Base-by-base conservation (phyloP, 352 stramenopile genomes). In the Phytopythium boreale region DNA sequence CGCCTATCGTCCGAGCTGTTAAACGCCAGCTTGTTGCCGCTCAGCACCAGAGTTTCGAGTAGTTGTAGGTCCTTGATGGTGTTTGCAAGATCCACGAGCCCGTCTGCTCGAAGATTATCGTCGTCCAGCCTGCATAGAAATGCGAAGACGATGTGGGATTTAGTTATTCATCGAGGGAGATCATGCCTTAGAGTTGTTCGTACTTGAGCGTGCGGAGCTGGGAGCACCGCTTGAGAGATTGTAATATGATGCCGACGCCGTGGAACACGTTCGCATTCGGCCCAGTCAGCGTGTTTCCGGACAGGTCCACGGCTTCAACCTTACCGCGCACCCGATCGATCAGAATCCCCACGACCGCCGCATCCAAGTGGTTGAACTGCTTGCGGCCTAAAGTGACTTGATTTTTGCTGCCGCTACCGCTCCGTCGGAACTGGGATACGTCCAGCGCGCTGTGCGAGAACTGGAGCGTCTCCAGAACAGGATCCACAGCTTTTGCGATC, bases 1-100 rank as follows among this genome's bases (percentile, higher is more conserved):
- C 75, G 79, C 22, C 75, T 75, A 36, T 93, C 80, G 7, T 82
- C 75, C 27, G 72, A 85, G 56, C 80, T 84, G 53, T 91, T 93
- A 59, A 66, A 60, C 22, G 64, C 62, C 17, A 91, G 29, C 20
- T 67, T 58, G 61, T 91, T 93, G 22, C 49, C 22, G 66, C 77
- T 81, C 2, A 93, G 31, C 22, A 77, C 67, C 12, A 93, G 74
- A 10, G 63, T 76, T 47, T 88, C 77, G 17, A 93, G 62, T 6
- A 61, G 59, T 22, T 56, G 31, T 19, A 82, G 71, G 8, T 79
- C 64, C 20, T 69, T 53, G 24, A 93, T 77, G 0, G 56, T 71
- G 36, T 82, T 77, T 6, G 82, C 64, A 1, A 93, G 53, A 0
- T 72, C 63, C 19, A 87, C 74, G 11, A 88, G 57, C 12, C 84